Conservation (phyloP, 2,329 filamentous ascomycete genomes). For the Beauveria sp. region DNA sequence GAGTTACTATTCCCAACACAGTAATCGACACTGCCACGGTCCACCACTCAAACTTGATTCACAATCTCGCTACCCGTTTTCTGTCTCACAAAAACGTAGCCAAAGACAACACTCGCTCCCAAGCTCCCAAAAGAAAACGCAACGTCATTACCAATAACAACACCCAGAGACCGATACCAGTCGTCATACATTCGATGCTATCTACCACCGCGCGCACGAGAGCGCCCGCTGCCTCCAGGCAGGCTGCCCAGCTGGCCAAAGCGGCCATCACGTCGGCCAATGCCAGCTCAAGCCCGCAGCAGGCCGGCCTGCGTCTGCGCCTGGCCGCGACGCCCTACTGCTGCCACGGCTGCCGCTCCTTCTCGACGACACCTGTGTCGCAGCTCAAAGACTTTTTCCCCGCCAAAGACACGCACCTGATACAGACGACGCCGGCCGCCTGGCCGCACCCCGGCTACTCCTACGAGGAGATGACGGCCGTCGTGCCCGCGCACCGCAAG, state of each 20-base stretch:
- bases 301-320: conserved; percentile 19
- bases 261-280: conserved; percentile 15
- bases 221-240: conserved; percentile 18
- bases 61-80: not conserved
- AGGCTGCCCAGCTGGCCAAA: conserved; percentile 20
- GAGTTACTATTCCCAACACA: not conserved
- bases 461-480: conserved; percentile 66
- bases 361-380: conserved; percentile 40
- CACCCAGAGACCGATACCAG: not conserved
- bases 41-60: not conserved
- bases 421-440: conserved; percentile 54
- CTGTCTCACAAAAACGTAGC: not conserved
- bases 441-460: conserved; percentile 71
- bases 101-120: not conserved
- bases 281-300: conserved; percentile 18
- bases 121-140: not conserved
- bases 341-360: conserved; percentile 24
- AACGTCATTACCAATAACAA: not conserved
- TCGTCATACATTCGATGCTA: conserved; percentile 18
- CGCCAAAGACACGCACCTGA: conserved; percentile 49
- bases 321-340: conserved; percentile 17
- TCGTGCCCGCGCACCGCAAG: conserved; percentile 70
- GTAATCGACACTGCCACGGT: not conserved
- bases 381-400: conserved; percentile 57
- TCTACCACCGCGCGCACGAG: conserved; percentile 19